phyloP scores from a whole-genome alignment of 805 yeast genomes.

The Yamadazyma ubonensis region DNA sequence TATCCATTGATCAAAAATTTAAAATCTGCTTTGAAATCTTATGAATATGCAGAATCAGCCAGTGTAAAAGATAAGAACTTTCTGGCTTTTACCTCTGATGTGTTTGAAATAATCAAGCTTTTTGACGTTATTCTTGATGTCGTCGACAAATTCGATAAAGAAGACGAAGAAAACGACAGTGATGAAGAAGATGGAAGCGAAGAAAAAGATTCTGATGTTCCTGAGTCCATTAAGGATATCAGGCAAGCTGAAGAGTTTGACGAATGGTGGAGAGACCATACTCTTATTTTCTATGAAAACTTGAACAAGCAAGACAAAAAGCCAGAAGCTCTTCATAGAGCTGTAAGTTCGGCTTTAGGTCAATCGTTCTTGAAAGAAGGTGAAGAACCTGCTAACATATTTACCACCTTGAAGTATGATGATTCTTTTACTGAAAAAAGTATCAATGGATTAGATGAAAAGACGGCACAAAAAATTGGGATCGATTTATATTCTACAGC shows the following conservation, averaged over 20 bases:
- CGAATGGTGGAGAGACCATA: constrained; percentile 56
- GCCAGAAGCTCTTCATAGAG: constrained; percentile 24
- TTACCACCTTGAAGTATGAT: constrained; percentile 57
- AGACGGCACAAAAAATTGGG: constrained; percentile 51
- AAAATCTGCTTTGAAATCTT: constrained; percentile 46
- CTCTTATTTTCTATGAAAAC: constrained; percentile 28
- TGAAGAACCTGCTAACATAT: constrained; percentile 56
- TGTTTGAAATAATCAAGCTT: constrained; percentile 53
- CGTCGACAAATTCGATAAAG: constrained; percentile 19
- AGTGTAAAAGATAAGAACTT: constrained; percentile 27
- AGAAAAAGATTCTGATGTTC: constrained; percentile 32
- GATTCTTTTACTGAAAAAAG: constrained; percentile 38
- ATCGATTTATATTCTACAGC: constrained; percentile 51
- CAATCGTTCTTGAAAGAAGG: constrained; percentile 64
- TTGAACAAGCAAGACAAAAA: constrained; percentile 20
- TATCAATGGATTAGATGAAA: constrained; percentile 33
- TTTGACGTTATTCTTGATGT: constrained; percentile 70
- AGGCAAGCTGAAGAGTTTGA: constrained; percentile 44
- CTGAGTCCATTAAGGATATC: constrained; percentile 26
- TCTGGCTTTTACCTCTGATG: constrained; percentile 39
- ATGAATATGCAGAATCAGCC: constrained; percentile 41
- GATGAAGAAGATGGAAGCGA: constrained; percentile 34
- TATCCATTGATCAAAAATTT: constrained; percentile 26
- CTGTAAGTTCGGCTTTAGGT: constrained; percentile 54
- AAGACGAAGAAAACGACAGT: constrained; percentile 12